These are phyloP conservation scores for Naganishia antarctica DNA, from an alignment of 768 basidiomycete species.

Conservation along the genomic window DNA sequence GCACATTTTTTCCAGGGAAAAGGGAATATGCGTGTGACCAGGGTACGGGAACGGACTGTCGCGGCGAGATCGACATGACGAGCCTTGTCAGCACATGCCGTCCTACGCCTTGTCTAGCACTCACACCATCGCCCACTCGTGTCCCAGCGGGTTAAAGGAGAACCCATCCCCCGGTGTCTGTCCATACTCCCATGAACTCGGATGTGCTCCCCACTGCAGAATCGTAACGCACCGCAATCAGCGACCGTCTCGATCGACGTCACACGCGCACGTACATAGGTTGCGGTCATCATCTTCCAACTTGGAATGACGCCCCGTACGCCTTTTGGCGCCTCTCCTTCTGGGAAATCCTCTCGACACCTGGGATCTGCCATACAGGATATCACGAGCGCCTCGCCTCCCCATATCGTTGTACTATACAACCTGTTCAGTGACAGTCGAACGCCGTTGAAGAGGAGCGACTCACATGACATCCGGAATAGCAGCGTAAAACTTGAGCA, in stretches of 20 bases:
- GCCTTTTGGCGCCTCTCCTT: background rate
- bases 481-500: background rate
- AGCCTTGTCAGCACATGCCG: background rate
- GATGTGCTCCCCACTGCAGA: constrained; percentile 7
- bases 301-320: background rate
- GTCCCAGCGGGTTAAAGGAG: constrained; percentile 6
- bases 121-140: constrained; percentile 14
- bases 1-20: constrained; percentile 11
- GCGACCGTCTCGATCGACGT: too few species aligned
- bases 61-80: too few species aligned
- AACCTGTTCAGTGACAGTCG: background rate
- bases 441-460: background rate
- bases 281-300: constrained; percentile 15
- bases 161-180: constrained; percentile 5
- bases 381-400: background rate
- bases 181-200: constrained; percentile 7
- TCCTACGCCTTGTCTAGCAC: background rate
- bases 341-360: constrained; percentile 2
- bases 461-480: constrained; percentile 7
- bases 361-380: background rate
- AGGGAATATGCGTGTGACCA: background rate
- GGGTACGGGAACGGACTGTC: constrained; percentile 1
- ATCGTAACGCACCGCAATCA: too few species aligned
- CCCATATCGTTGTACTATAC: constrained; percentile 1
- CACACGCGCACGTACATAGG: background rate